Conservation (phyloP, 495 filamentous ascomycete genomes). For the Polyplosphaeria fusca region DNA sequence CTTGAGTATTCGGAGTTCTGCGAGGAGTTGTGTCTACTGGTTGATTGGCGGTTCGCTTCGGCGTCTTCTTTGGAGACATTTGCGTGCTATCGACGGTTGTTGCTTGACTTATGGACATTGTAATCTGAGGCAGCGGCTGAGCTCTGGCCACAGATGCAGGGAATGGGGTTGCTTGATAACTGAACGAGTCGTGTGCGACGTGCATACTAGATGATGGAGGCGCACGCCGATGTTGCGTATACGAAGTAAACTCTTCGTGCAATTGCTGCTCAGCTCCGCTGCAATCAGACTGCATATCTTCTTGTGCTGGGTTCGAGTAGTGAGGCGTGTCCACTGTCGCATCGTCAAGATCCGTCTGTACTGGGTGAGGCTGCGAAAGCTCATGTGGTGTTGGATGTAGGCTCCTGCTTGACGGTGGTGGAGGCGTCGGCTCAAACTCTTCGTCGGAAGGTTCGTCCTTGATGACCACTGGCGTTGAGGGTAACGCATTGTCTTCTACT, state of each 20-base stretch:
- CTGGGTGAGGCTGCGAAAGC: background rate
- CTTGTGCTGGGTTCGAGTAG: constrained; percentile 7
- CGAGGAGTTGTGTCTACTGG: constrained; percentile 4
- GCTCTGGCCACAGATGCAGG: background rate
- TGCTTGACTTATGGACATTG: constrained; percentile 16
- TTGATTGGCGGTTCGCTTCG: background rate
- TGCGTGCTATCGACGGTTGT: constrained; percentile 23
- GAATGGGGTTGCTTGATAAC: constrained; percentile 22
- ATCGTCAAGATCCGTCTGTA: constrained; percentile 11
- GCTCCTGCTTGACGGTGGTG: background rate
- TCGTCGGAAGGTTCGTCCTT: constrained; percentile 13
- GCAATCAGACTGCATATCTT: constrained; percentile 1
- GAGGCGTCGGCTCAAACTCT: constrained; percentile 5
- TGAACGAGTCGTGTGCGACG: background rate
- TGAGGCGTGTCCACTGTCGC: constrained; percentile 10
- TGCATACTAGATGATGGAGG: constrained; percentile 18
- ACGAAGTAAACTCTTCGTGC: constrained; percentile 11
- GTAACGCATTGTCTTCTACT: background rate
- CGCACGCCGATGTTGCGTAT: constrained; percentile 12
- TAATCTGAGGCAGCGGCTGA: background rate
- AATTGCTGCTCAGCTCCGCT: constrained; percentile 22
- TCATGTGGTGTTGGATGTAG: background rate
- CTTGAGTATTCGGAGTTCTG: background rate
- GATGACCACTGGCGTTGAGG: constrained; percentile 14
- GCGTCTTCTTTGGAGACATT: background rate